Base-by-base conservation (phyloP, 768 basidiomycete genomes). In the Lactarius evosmus region DNA sequence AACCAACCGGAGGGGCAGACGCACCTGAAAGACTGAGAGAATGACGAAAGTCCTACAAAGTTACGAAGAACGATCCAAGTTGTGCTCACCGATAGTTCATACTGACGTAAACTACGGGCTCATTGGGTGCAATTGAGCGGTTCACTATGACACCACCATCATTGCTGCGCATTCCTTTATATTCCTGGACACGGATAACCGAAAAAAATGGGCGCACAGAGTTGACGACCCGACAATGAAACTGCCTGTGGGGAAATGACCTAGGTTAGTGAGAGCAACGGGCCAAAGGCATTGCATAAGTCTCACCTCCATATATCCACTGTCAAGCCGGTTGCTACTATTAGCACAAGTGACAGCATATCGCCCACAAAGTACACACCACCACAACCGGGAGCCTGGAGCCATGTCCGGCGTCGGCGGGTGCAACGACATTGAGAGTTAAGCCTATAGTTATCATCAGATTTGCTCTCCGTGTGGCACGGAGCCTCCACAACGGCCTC, bases 381-480 rank as follows among this genome's bases (percentile, higher is more conserved):
- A 70, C 69, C 29, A 70, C 54, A 19, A 72, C 70, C 0, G 71
- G 71, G 27, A 72, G 55, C 33, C 63, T 59, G 11, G 61, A 29
- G 11, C 34, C n/a, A 8, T 60, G 40, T 22, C 16, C 33, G 12
- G 55, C 53, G 19, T 44, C 32, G 33, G 63, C 44, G 14, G 71
- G 70, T 29, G 32, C 54, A 16, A 70, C 53, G 22, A 71, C 61
- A 36, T 72, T 71, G 22, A 72, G 22, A 33, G 63, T 69, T 41
- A 72, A 60, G 40, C 71, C 69, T 70, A 22, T 4, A 22, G n/a
- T n/a, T n/a, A n/a, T n/a, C n/a, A n/a, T n/a, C n/a, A n/a, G n/a
- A n/a, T n/a, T n/a, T n/a, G n/a, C n/a, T n/a, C n/a, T n/a, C n/a
- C n/a, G n/a, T n/a, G n/a, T n/a, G n/a, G n/a, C n/a, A n/a, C n/a